These are phyloP conservation scores for Kodamaea leandrae DNA, from an alignment of 805 yeast species.

Conservation along the genomic window DNA sequence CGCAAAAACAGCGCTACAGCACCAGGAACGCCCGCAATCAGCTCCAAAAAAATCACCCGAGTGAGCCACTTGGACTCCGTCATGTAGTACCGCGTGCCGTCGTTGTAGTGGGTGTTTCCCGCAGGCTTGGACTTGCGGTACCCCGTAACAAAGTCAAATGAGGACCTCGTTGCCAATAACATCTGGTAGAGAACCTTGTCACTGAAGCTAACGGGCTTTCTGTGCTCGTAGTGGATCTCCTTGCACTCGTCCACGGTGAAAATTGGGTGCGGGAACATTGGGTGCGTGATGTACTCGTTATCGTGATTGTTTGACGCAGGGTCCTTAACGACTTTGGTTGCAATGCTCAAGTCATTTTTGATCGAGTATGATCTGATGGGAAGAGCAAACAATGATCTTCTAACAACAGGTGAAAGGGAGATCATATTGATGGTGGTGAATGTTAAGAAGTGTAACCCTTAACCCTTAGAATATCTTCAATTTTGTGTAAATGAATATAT, in stretches of 20 bases:
- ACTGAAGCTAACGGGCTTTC: constrained; percentile 44
- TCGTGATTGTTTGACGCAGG: constrained; percentile 28
- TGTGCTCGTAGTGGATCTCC: constrained; percentile 48
- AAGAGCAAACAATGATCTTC: no score
- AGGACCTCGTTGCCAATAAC: constrained; percentile 42
- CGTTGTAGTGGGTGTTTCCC: constrained; percentile 25
- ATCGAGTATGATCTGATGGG: background rate
- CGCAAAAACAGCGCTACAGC: constrained; percentile 71
- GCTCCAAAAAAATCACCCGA: constrained; percentile 60
- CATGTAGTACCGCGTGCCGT: constrained; percentile 49
- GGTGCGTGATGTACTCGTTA: constrained; percentile 37
- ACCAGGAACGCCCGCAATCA: constrained; percentile 80
- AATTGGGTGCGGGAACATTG: constrained; percentile 36
- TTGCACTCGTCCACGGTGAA: constrained; percentile 32
- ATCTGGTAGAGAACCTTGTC: constrained; percentile 53
- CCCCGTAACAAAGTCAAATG: constrained; percentile 65
- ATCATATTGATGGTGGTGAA: no score
- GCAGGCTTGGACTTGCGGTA: constrained; percentile 53
- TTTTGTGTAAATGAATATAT: no score
- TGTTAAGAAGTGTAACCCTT: no score
- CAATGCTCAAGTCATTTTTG: constrained; percentile 17
- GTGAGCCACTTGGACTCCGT: constrained; percentile 64
- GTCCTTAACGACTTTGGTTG: constrained; percentile 26
- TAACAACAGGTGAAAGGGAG: no score
- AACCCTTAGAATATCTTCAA: no score